Conservation (phyloP, 148 eudicot genomes). For the Heliamphora exappendiculata region DNA sequence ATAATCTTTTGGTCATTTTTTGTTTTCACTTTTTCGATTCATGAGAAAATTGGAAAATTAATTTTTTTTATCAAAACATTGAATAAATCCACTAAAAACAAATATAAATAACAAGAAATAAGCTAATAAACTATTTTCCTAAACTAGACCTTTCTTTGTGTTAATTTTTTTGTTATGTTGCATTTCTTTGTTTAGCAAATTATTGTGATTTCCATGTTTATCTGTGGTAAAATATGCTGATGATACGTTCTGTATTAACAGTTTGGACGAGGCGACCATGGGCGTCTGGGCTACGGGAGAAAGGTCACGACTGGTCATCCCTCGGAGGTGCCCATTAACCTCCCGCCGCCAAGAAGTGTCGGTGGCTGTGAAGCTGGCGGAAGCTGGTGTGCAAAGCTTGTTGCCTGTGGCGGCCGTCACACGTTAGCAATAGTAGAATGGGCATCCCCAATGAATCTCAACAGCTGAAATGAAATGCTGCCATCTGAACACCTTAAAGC, state of each 20-base stretch:
- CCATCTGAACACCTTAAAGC: neutral
- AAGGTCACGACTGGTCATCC: slow-evolving; percentile 87
- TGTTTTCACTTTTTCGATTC: too few relatives aligned
- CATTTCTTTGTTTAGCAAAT: neutral
- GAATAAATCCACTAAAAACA: too few relatives aligned
- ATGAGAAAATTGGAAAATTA: too few relatives aligned
- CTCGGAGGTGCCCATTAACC: slow-evolving; percentile 73
- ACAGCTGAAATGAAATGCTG: slow-evolving; percentile 6
- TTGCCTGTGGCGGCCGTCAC: slow-evolving; percentile 97
- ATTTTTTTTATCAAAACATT: too few relatives aligned
- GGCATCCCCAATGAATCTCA: slow-evolving; percentile 36
- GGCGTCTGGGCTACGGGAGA: slow-evolving; percentile 87
- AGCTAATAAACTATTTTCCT: too few relatives aligned
- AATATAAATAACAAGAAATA: too few relatives aligned
- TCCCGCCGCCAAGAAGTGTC: slow-evolving; percentile 49
- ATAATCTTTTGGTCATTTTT: too few relatives aligned
- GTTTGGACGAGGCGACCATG: slow-evolving; percentile 99
- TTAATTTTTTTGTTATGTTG: neutral
- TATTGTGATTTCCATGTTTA: neutral
- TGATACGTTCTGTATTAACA: slow-evolving; percentile 15
- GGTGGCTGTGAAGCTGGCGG: slow-evolving; percentile 31
- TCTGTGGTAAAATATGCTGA: neutral
- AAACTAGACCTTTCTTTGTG: neutral
- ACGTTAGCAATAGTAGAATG: slow-evolving; percentile 73
- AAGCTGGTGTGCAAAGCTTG: slow-evolving; percentile 67